A percentile compares a stretch with the other conserved stretches of the same genome.
Conservation (phyloP, 2,329 filamentous ascomycete species). For the Diplodia intermedia region DNA sequence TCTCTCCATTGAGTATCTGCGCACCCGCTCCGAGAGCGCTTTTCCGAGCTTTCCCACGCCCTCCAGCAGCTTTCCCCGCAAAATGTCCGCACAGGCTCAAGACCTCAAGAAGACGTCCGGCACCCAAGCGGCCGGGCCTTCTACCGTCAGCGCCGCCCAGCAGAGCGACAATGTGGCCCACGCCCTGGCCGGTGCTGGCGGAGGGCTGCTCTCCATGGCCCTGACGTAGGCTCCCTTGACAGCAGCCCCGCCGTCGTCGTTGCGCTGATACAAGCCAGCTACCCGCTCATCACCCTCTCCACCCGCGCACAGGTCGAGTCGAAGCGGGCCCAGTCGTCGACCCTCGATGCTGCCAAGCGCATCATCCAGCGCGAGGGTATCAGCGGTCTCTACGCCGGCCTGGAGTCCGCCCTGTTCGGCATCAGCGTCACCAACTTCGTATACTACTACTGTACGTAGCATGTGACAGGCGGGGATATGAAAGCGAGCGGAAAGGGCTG, state of each 20-base stretch:
- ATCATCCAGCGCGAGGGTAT: conserved; percentile 94
- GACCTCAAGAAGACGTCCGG: conserved; percentile 31
- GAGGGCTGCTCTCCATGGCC: conserved; percentile 93
- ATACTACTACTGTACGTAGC: conserved; percentile 84
- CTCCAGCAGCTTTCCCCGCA: conserved; percentile 1
- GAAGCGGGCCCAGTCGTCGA: conserved; percentile 84
- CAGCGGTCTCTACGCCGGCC: conserved; percentile 85
- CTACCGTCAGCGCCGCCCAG: conserved; percentile 70
- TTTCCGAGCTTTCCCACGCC: conserved; percentile 12
- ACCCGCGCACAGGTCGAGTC: conserved; percentile 98
- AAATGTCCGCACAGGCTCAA: conserved; percentile 32
- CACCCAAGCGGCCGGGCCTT: conserved; percentile 36
- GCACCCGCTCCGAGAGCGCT: background rate
- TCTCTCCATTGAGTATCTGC: conserved; percentile 12
- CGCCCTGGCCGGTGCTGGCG: conserved; percentile 89
- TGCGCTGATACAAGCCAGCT: conserved; percentile 59
- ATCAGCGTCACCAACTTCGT: conserved; percentile 99
- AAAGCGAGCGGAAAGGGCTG: background rate
- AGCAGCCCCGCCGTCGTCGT: conserved; percentile 4
- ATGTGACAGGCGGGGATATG: conserved; percentile 8
- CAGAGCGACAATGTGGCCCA: conserved; percentile 98
- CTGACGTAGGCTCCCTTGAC: conserved; percentile 70
- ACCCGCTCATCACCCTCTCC: conserved; percentile 95
- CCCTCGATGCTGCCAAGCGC: conserved; percentile 79
- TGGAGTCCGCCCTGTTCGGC: conserved; percentile 93